Evolutionary conservation across 2,329 filamentous ascomycete species (phyloP), one percentile per base, ranked within the genome.

Genomic region (Cryphonectria parasitica): DNA sequence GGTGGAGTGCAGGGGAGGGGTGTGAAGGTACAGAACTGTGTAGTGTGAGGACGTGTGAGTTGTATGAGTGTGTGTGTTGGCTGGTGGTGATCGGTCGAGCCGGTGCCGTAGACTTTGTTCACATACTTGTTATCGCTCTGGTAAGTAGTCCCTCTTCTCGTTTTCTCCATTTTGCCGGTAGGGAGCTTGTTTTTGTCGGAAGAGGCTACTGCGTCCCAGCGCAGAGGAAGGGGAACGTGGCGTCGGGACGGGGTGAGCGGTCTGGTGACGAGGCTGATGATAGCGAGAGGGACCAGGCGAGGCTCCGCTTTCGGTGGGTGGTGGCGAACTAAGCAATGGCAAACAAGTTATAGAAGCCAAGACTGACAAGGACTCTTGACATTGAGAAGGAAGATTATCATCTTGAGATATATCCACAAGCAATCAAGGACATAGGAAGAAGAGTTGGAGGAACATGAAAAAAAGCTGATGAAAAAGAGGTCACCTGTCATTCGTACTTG

Each of bases 251-350:
- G 39, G 36, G 25, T 19, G 15, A 22, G 60, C 63, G 62, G 68
- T 52, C 64, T 62, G 67, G 69, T 61, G 72, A 73, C 71, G 64
- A 73, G 71, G 71, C 71, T 64, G 65, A 61, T 70, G 66, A 72
- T 56, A 66, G 66, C 28, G 43, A 22, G 25, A 11, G 28, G 43
- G 52, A 49, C 45, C 45, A 63, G 69, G 62, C 64, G 63, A 73
- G 72, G 67, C 72, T 73, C 72, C 72, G 72, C 72, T 73, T 73
- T 73, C 72, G 72, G 72, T 62, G 67, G 25, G 63, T 64, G 63
- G 63, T 28, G 41, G 43, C 60, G 63, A 62, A 66, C 49, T 3
- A 31, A 58, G 25, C 11, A 56, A 11, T 28, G 36, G 22, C 22
- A 28, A 25, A 43, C 10, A 6, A 28, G 36, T 28, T 22, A 43